Conservation (phyloP, 768 basidiomycete genomes). For the Collybia sp. region DNA sequence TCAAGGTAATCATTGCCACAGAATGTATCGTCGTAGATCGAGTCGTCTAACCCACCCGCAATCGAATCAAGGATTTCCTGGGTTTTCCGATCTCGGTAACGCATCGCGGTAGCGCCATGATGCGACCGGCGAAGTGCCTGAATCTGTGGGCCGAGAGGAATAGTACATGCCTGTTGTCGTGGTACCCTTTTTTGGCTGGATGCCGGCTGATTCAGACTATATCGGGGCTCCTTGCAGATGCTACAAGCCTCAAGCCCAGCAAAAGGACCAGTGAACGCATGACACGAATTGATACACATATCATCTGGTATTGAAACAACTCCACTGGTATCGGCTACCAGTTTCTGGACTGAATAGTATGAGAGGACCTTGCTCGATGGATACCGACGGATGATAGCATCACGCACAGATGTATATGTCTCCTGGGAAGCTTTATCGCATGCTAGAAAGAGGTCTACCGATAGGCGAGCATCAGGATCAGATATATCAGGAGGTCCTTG, state of each 20-base stretch:
- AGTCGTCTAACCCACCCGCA: background rate
- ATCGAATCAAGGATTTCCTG: slow-evolving; percentile 14
- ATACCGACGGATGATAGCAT: slow-evolving; percentile 12
- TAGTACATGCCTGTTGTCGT: slow-evolving; percentile 25
- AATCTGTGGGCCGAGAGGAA: slow-evolving; percentile 36
- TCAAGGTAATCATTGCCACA: background rate
- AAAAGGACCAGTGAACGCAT: slow-evolving; percentile 30
- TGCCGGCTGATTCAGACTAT: too few species aligned
- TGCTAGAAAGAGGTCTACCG: slow-evolving; percentile 19
- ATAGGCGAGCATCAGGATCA: slow-evolving; percentile 12
- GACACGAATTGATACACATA: slow-evolving; percentile 33
- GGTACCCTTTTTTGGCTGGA: background rate
- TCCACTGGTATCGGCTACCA: slow-evolving; percentile 18
- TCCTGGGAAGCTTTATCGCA: slow-evolving; percentile 19
- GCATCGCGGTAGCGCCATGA: slow-evolving; percentile 19
- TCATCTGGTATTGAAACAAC: slow-evolving; percentile 20
- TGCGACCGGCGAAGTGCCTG: slow-evolving; percentile 25
- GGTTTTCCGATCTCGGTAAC: slow-evolving; percentile 18
- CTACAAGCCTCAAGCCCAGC: background rate
- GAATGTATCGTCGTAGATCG: background rate
- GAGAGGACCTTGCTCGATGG: slow-evolving; percentile 12
- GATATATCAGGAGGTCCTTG: slow-evolving; percentile 3
- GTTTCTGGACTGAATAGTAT: slow-evolving; percentile 7
- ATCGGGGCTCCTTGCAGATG: too few species aligned
- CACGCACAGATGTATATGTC: slow-evolving; percentile 14